These are phyloP conservation scores for Lentinula sp. DNA, from an alignment of 768 basidiomycete species.

Conservation along the genomic window DNA sequence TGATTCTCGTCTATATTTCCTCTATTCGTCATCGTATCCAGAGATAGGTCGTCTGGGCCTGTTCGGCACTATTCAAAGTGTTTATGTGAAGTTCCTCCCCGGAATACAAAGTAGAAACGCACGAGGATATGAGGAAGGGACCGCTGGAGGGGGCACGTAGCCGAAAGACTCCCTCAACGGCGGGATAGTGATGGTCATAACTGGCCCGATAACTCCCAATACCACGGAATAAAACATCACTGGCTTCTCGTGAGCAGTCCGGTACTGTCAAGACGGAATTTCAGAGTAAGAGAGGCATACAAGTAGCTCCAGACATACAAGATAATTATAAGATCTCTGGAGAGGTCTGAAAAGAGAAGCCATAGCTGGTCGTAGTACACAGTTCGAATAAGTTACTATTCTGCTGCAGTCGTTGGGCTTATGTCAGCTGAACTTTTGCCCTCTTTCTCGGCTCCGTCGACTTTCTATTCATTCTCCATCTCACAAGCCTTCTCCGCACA, in stretches of 20 bases:
- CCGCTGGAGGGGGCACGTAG: conserved; percentile 58
- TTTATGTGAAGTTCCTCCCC: background rate
- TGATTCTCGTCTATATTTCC: background rate
- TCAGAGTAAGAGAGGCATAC: background rate
- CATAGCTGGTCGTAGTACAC: conserved; percentile 18
- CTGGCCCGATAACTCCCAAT: conserved; percentile 70
- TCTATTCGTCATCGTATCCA: conserved; percentile 62
- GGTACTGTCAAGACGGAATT: conserved; percentile 52
- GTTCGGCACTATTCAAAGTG: conserved; percentile 50
- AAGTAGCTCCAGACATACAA: conserved; percentile 12
- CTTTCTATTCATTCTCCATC: conserved; percentile 2
- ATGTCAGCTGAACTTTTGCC: background rate
- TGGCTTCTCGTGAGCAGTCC: conserved; percentile 84
- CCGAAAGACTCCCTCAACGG: conserved; percentile 72
- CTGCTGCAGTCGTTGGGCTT: background rate
- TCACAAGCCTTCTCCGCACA: conserved; percentile 1
- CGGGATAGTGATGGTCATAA: conserved; percentile 69
- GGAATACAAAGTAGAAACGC: conserved; percentile 22
- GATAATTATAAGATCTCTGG: conserved; percentile 1
- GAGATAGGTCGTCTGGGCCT: conserved; percentile 61
- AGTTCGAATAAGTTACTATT: conserved; percentile 18
- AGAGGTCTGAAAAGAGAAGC: conserved; percentile 4
- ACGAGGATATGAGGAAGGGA: conserved; percentile 80
- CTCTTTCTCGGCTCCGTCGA: background rate
- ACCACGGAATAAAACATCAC: conserved; percentile 85